Conservation (phyloP, 306 rosid genomes). For the Gleditsia sinensis region DNA sequence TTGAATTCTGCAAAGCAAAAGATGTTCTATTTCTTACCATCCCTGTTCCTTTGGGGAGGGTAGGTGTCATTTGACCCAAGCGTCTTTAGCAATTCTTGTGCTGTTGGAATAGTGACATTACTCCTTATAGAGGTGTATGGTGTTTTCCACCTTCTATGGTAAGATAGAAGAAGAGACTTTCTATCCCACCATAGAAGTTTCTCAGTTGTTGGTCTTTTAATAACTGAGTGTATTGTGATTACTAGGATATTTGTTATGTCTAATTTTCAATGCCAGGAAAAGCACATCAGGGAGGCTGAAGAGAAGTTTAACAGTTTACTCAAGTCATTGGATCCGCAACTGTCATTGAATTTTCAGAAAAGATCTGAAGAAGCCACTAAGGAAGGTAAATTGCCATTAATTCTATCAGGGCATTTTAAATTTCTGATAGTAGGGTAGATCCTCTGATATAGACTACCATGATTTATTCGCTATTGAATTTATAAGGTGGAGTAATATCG, state of each 20-base stretch:
- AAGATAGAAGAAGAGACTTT: constrained; percentile 3
- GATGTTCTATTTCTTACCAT: not conserved
- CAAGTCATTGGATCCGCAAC: constrained; percentile 65
- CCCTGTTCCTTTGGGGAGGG: not conserved
- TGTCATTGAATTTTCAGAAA: constrained; percentile 65
- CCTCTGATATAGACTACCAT: not conserved
- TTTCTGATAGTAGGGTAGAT: not conserved
- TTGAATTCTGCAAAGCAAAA: too few species aligned
- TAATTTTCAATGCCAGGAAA: constrained; percentile 57
- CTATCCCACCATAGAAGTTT: not conserved
- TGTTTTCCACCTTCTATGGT: not conserved
- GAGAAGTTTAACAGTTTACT: constrained; percentile 63
- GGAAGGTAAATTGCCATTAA: constrained; percentile 73
- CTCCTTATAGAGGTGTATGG: not conserved
- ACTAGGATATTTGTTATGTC: constrained; percentile 9
- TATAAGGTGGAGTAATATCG: constrained; percentile 73
- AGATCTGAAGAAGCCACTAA: constrained; percentile 89
- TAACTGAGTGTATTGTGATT: constrained; percentile 1
- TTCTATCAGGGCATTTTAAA: not conserved
- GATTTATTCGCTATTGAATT: constrained; percentile 19
- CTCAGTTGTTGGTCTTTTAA: not conserved
- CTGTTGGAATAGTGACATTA: not conserved
- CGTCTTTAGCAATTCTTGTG: not conserved
- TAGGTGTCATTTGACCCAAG: not conserved
- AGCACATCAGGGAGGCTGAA: constrained; percentile 78